Evolutionary conservation across 1,139 yeast genomes (phyloP).

Genomic region (Yamadazyma atlantica): DNA sequence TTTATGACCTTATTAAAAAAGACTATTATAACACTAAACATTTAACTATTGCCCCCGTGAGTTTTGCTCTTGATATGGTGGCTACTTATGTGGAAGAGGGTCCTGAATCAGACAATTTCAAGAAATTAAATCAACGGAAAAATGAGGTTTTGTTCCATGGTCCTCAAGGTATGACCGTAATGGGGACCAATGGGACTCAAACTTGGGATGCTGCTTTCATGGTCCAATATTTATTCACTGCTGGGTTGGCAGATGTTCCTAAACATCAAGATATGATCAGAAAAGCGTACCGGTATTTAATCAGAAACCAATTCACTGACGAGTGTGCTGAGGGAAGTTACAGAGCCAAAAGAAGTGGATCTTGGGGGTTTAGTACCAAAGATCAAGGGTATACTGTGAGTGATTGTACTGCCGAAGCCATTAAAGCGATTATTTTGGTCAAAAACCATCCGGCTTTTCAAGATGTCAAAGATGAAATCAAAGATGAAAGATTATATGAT

Average conservation of each 20-base stretch:
- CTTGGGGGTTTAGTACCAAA: constrained; percentile 95
- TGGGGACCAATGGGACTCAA: constrained; percentile 98
- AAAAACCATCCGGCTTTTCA: constrained; percentile 55
- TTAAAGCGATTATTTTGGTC: constrained; percentile 93
- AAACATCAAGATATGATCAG: constrained; percentile 64
- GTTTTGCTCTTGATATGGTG: constrained; percentile 78
- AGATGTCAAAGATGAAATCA: constrained; percentile 45
- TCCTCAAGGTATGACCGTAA: constrained; percentile 85
- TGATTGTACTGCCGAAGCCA: constrained; percentile 96
- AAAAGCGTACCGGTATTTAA: constrained; percentile 66
- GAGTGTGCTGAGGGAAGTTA: constrained; percentile 78
- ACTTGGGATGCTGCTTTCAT: constrained; percentile 96
- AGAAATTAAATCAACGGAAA: constrained; percentile 57
- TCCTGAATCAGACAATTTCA: constrained; percentile 58
- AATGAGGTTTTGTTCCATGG: constrained; percentile 82
- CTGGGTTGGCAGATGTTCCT: constrained; percentile 74
- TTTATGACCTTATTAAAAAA: constrained; percentile 65
- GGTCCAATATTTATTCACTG: constrained; percentile 75
- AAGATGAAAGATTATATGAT: constrained; percentile 53
- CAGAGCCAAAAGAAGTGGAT: constrained; percentile 86
- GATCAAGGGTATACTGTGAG: constrained; percentile 95
- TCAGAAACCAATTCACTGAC: constrained; percentile 81
- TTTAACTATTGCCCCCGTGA: constrained; percentile 91
- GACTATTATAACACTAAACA: constrained; percentile 79
- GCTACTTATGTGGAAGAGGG: constrained; percentile 75